These are phyloP conservation scores for Leccinum uliginosum DNA, from an alignment of 768 basidiomycete species.

Conservation along the genomic window DNA sequence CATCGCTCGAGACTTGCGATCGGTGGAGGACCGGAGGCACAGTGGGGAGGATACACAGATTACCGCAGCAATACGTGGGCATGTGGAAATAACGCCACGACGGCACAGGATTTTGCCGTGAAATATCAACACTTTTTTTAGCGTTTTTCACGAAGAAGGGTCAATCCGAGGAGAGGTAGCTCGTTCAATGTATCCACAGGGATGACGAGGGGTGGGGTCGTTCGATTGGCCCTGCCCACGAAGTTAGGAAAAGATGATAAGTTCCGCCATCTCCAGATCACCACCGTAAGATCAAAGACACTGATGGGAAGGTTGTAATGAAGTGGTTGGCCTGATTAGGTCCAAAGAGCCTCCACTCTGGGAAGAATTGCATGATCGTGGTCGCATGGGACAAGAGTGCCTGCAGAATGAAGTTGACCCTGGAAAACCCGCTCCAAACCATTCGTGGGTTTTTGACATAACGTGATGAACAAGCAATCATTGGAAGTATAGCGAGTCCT, in stretches of 20 bases:
- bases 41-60: neutral
- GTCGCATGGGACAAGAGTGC: neutral
- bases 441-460: constrained; percentile 1
- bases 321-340: too few species aligned
- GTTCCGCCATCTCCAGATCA: neutral
- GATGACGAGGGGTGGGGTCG: neutral
- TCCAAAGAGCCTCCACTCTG: neutral
- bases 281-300: neutral
- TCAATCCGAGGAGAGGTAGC: neutral
- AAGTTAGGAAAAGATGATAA: neutral
- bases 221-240: neutral
- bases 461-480: neutral
- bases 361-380: neutral
- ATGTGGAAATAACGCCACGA: neutral
- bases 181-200: neutral
- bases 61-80: neutral
- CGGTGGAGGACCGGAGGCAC: neutral
- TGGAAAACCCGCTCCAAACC: constrained; percentile 1
- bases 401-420: neutral
- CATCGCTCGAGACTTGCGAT: neutral
- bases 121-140: neutral
- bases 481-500: neutral
- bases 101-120: neutral
- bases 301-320: too few species aligned
- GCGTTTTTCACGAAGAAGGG: neutral